Conservation (phyloP, 306 rosid genomes). For the Hylodesmum podocarpum region DNA sequence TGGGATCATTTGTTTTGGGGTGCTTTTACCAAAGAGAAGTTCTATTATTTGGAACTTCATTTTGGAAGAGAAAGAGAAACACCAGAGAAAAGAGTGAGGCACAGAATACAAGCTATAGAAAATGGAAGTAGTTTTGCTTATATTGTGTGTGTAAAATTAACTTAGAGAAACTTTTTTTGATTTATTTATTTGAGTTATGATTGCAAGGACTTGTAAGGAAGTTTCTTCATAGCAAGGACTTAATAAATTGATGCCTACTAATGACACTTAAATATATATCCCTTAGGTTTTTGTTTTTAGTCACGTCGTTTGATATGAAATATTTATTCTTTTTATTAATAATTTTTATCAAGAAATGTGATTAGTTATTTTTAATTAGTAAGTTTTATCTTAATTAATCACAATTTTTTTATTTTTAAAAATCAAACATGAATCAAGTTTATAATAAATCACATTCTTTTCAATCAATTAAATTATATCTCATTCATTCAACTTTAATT, state of each 20-base stretch:
- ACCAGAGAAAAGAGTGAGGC: slow-evolving; percentile 11
- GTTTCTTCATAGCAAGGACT: neutral
- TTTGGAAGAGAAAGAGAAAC: slow-evolving; percentile 3
- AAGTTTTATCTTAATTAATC: no score
- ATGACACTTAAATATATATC: neutral
- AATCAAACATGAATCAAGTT: no score
- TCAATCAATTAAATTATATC: no score
- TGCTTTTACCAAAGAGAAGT: slow-evolving; percentile 51
- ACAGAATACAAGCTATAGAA: neutral
- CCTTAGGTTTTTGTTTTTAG: no score
- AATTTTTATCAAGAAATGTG: no score
- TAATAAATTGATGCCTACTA: neutral
- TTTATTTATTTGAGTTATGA: neutral
- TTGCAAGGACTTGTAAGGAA: neutral
- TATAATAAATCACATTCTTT: no score
- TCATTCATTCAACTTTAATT: no score
- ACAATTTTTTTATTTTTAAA: no score
- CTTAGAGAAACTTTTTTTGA: neutral
- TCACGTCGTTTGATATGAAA: no score
- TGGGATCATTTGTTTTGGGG: slow-evolving; percentile 46
- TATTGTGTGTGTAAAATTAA: neutral
- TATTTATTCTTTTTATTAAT: no score
- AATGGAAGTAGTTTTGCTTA: slow-evolving; percentile 20
- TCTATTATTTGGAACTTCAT: slow-evolving; percentile 64
- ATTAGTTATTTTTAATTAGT: no score